These are phyloP conservation scores for Pogostemon cablin DNA, from an alignment of 257 asterid species.

Conservation along the genomic window DNA sequence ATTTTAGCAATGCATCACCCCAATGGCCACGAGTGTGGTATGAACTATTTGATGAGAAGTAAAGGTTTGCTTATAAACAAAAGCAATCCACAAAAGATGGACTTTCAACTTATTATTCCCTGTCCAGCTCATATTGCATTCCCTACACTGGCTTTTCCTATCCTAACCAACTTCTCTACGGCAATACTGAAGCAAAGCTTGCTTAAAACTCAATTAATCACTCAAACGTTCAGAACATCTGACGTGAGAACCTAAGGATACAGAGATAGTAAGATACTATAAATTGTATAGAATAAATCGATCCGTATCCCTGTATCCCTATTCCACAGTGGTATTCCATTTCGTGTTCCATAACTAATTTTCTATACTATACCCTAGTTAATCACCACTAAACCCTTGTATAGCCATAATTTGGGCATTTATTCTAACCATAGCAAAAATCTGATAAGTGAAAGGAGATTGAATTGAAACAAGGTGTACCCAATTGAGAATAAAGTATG, in stretches of 20 bases:
- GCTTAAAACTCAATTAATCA: neutral
- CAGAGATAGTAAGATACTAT: neutral
- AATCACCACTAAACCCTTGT: too few relatives aligned
- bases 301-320: too few relatives aligned
- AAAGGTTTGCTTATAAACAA: neutral
- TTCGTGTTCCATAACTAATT: too few relatives aligned
- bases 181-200: neutral
- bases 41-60: neutral
- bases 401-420: too few relatives aligned
- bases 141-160: neutral
- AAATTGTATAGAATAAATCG: neutral
- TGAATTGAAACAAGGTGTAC: too few relatives aligned
- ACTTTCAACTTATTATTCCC: neutral
- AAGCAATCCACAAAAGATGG: neutral
- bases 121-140: neutral
- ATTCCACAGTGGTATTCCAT: too few relatives aligned
- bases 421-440: too few relatives aligned
- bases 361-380: too few relatives aligned
- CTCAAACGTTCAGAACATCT: neutral
- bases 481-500: neutral
- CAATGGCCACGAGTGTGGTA: neutral
- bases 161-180: neutral
- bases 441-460: too few relatives aligned
- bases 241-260: too few relatives aligned
- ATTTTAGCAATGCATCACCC: neutral